Evolutionary conservation across 306 rosid genomes (phyloP), one percentile per base, ranked within the genome.

Genomic region (Cucurbita pepo): DNA sequence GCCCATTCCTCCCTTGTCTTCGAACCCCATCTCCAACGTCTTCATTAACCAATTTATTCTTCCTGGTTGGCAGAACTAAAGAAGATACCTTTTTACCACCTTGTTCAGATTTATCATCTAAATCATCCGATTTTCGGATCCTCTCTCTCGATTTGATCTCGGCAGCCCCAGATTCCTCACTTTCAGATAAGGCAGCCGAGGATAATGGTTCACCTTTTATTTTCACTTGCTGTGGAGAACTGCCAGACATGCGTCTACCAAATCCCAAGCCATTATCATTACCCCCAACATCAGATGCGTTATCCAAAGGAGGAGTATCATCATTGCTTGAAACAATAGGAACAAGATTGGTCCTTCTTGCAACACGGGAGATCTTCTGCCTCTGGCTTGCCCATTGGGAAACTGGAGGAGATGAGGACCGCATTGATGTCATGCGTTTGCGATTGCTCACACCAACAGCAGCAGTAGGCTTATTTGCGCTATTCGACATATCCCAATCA

Each of bases 1-100:
- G 86, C n/a, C 95, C 93, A 51, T 92, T 88, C 84, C 97, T 95
- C 76, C 99, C 99, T 83, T 91, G 96, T 89, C 97, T 89, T 76
- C 95, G 88, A 76, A 91, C 89, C 81, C 97, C 95, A 83, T 95
- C 97, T 77, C 92, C 97, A 79, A 85, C 83, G 78, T 91, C 99
- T 81, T 91, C 99, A 76, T 85, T 77, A 74, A 85, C 84, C 65
- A 77, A 79, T 83, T 86, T 95, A 82, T 83, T 91, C 83, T 91
- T 95, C 84, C 91, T 88, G 48, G 89, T 77, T n/a, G 95, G 78
- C 60, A 86, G 74, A 72, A 85, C 83, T 78, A 89, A 19, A 61
- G 81, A 48, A 60, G 96, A 82, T 72, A 82, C 83, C 81, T 95
- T 95, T 58, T 85, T 95, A 83, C 86, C 79, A 78, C 77, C 86